These are phyloP conservation scores for Starmerella stigmatis DNA, from an alignment of 805 yeast species.

Conservation along the genomic window DNA sequence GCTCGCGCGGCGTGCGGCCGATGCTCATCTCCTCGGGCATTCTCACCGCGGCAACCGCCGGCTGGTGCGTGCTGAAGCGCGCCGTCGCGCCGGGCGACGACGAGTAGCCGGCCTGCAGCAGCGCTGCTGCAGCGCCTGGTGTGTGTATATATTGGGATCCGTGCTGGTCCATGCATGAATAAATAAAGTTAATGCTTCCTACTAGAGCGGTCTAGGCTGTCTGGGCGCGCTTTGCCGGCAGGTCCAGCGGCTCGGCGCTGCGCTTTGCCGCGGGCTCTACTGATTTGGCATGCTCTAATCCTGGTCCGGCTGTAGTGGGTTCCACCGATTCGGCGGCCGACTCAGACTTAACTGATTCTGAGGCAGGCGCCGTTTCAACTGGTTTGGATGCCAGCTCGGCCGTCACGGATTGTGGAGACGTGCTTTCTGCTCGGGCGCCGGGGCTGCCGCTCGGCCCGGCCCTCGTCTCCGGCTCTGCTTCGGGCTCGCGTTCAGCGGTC, in stretches of 20 bases:
- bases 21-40: constrained; percentile 78
- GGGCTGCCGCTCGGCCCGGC: not conserved
- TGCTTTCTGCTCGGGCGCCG: no score
- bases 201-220: not conserved
- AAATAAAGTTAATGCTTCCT: constrained; percentile 4
- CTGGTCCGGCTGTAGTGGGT: no score
- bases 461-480: not conserved
- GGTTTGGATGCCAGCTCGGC: no score
- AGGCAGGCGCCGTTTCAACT: no score
- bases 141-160: constrained; percentile 8
- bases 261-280: not conserved
- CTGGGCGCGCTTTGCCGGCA: not conserved
- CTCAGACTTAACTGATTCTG: no score
- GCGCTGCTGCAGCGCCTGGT: not conserved
- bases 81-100: constrained; percentile 24
- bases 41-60: constrained; percentile 82
- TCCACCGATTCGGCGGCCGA: no score
- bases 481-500: no score
- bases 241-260: not conserved
- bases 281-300: no score
- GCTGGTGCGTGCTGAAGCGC: constrained; percentile 77
- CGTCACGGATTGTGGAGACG: no score
- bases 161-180: constrained; percentile 4
- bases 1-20: constrained; percentile 74
- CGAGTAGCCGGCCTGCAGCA: constrained; percentile 7